A percentile compares a stretch with the other conserved stretches of the same genome.
These are phyloP conservation scores for Davidsoniella neocaledoniae DNA, from an alignment of 2,329 filamentous ascomycete species.

Conservation along the genomic window DNA sequence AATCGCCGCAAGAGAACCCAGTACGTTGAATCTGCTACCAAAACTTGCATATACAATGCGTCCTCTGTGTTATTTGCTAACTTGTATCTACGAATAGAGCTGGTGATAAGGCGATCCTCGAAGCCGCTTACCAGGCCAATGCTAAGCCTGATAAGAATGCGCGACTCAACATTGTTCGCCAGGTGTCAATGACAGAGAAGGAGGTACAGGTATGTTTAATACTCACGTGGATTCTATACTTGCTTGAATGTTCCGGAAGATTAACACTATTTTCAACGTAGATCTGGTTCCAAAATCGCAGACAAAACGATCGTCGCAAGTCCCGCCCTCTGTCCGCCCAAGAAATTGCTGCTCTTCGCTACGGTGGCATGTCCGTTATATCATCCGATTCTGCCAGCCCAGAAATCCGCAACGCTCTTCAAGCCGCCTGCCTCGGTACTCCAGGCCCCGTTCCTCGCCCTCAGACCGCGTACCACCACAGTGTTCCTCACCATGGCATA, in stretches of 20 bases:
- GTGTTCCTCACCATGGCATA: background rate
- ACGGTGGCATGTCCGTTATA: constrained; percentile 35
- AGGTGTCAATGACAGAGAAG: constrained; percentile 81
- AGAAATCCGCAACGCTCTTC: constrained; percentile 15
- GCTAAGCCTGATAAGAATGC: constrained; percentile 83
- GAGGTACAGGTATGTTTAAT: constrained; percentile 67
- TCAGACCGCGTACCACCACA: constrained; percentile 12
- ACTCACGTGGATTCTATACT: background rate
- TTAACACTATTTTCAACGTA: constrained; percentile 21
- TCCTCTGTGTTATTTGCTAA: constrained; percentile 13
- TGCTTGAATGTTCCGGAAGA: background rate
- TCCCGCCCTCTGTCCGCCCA: constrained; percentile 66
- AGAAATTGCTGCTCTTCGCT: constrained; percentile 49
- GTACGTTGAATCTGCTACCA: constrained; percentile 6
- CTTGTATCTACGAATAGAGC: constrained; percentile 35
- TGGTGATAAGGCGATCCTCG: constrained; percentile 76
- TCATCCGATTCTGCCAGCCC: constrained; percentile 24
- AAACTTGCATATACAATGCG: background rate
- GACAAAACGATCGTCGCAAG: constrained; percentile 83
- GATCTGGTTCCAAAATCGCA: constrained; percentile 97
- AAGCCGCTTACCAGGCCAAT: constrained; percentile 69
- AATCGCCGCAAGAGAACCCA: constrained; percentile 14
- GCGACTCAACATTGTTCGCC: constrained; percentile 67
- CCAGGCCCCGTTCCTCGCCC: constrained; percentile 18
- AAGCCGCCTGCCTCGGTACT: constrained; percentile 15